A percentile compares a stretch with the other conserved stretches of the same genome.
phyloP scores from a whole-genome alignment of 495 filamentous ascomycete genomes.

The Daldinia caldariorum region DNA sequence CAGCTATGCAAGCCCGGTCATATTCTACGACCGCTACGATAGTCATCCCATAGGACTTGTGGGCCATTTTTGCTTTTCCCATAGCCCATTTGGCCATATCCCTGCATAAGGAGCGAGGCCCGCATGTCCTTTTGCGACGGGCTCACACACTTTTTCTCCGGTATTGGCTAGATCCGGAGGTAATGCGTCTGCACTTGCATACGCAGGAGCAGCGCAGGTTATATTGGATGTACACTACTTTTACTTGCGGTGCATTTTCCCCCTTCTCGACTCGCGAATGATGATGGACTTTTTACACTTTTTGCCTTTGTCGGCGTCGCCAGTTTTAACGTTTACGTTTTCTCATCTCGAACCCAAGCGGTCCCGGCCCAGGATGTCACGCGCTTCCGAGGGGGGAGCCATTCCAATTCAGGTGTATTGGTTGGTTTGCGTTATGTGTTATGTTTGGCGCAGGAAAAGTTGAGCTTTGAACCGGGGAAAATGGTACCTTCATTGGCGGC shows the following conservation, averaged over 20 bases:
- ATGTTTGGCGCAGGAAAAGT: constrained; percentile 37
- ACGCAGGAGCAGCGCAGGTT: constrained; percentile 29
- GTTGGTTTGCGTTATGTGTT: constrained; percentile 37
- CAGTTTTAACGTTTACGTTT: constrained; percentile 13
- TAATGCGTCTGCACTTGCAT: constrained; percentile 40
- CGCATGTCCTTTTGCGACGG: constrained; percentile 27
- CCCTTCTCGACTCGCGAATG: constrained; percentile 26
- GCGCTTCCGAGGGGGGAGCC: constrained; percentile 21
- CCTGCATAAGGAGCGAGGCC: constrained; percentile 26
- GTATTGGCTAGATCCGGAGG: constrained; percentile 40
- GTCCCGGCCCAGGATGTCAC: constrained; percentile 21
- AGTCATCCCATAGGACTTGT: constrained; percentile 5
- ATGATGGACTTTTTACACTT: constrained; percentile 14
- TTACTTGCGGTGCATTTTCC: constrained; percentile 28
- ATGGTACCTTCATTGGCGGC: constrained; percentile 39
- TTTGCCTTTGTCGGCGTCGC: constrained; percentile 24
- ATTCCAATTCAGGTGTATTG: constrained; percentile 31
- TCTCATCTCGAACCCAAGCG: constrained; percentile 25
- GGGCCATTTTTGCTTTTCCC: constrained; percentile 17
- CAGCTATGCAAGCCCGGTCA: constrained; percentile 18
- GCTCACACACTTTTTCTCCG: constrained; percentile 37
- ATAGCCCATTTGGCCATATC: constrained; percentile 23
- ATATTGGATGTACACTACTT: constrained; percentile 35
- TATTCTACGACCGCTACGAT: constrained; percentile 22
- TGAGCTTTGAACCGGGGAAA: constrained; percentile 32